Evolutionary conservation across 148 eudicot species (phyloP), one percentile per base, ranked within the genome.

Genomic region (Amaranthus cruentus): DNA sequence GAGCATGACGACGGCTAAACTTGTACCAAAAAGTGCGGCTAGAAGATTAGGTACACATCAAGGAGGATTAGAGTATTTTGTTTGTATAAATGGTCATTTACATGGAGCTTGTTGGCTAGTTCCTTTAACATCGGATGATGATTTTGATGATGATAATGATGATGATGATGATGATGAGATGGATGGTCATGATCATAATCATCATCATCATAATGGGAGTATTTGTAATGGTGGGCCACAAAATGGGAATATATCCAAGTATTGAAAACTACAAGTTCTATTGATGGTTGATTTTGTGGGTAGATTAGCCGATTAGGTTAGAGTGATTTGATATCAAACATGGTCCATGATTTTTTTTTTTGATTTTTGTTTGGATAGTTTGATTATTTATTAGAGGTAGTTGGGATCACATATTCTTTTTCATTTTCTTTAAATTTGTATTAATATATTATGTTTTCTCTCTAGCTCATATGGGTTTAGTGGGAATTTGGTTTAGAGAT

Each of bases 41-140:
- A 64, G 85, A 58, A 63, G 96, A 79, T 80, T 92, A 4, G 98
- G 98, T 3, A 81, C 96, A 2, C 75, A 75, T 4, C 88, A 85
- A 0, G 96, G 82, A 6, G 88, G 82, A 28, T 18, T 90, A 47
- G 98, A 90, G 78, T 89, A 84, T 68, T 90, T 89, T 11, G 90
- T 93, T 7, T 90, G 94, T 76, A 78, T 90, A 13, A 90, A 92
- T 28, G 98, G 98, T 7, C 98, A 92, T 72, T n/a, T 90, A 71
- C 85, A 87, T 57, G 98, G 98, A 60, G 61, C 87, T 42, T 92
- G 96, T 15, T 90, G 91, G 88, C 75, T 92, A 2, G 82, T 87
- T 15, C 90, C 85, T 1, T 73, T 92, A 65, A 90, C 97, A 61
- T 80, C 88, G 0, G 92, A 85, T 9, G 91, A 88, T 0, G 88